Percentiles rank a stretch among this genome's conserved stretches.
These are phyloP conservation scores for Neoascochyta sp. DNA, from an alignment of 2,329 filamentous ascomycete genomes.

Conservation along the genomic window DNA sequence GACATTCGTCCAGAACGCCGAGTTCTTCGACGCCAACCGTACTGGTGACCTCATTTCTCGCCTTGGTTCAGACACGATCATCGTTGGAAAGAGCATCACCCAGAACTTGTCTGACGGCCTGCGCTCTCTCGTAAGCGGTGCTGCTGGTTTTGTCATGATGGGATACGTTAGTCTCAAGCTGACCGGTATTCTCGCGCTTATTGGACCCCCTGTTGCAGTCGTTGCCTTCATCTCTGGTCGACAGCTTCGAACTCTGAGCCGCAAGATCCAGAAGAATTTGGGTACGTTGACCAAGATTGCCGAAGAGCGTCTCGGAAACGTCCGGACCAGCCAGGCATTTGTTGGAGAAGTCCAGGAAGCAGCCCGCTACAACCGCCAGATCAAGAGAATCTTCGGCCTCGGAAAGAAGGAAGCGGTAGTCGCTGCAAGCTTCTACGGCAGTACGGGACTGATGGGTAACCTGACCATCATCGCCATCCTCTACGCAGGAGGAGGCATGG, in stretches of 20 bases:
- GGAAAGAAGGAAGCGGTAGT: conserved; percentile 84
- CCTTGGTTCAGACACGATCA: conserved; percentile 91
- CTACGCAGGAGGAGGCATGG: conserved; percentile 85
- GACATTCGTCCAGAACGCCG: conserved; percentile 95
- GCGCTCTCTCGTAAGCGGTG: conserved; percentile 81
- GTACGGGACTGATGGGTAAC: conserved; percentile 88
- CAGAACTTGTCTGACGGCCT: conserved; percentile 97
- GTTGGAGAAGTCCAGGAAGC: conserved; percentile 90
- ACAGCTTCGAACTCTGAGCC: conserved; percentile 81
- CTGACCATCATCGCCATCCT: conserved; percentile 91
- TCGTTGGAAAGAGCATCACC: conserved; percentile 97
- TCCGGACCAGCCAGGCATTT: conserved; percentile 94
- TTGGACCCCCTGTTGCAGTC: conserved; percentile 87
- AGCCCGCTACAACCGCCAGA: conserved; percentile 83
- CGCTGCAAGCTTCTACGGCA: conserved; percentile 83
- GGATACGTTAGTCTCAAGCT: conserved; percentile 90
- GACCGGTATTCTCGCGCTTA: conserved; percentile 77
- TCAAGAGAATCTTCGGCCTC: conserved; percentile 85
- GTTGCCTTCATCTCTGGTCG: conserved; percentile 90
- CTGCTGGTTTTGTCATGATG: conserved; percentile 88
- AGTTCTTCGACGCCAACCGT: conserved; percentile 97
- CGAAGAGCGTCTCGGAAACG: conserved; percentile 94
- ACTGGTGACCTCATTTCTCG: conserved; percentile 95
- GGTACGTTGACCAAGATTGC: conserved; percentile 94
- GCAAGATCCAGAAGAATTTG: conserved; percentile 89